phyloP scores from a whole-genome alignment of 73 alveolate species.

The Symbiodinium natans region DNA sequence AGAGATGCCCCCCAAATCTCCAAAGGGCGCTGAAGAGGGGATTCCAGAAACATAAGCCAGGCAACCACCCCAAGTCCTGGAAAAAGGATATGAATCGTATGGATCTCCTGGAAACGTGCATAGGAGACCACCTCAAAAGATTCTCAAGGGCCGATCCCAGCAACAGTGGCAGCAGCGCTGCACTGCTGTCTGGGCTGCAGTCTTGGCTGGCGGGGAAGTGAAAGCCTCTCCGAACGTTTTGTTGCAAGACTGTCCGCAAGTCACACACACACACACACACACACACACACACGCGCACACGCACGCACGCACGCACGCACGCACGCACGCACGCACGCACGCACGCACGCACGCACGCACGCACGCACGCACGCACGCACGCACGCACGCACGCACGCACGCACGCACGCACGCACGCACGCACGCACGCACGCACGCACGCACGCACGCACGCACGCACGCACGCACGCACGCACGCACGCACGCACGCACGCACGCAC shows the following conservation, averaged over 20 bases:
- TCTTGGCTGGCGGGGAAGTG: background rate
- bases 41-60: no score
- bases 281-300: conserved; percentile 10
- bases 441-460: conserved; percentile 5
- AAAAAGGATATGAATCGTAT: no score
- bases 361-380: conserved; percentile 5
- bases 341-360: conserved; percentile 13
- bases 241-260: no score
- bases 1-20: no score
- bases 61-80: no score
- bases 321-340: conserved; percentile 5
- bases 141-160: no score
- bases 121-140: no score
- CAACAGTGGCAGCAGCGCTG: background rate
- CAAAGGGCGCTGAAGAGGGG: no score
- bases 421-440: conserved; percentile 13
- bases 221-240: background rate
- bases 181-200: conserved; percentile 19
- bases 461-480: conserved; percentile 13
- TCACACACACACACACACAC: background rate
- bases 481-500: conserved; percentile 5
- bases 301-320: conserved; percentile 13
- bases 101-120: no score
- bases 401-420: conserved; percentile 5
- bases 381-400: conserved; percentile 13